phyloP scores from a whole-genome alignment of 176 grass and related monocot genomes.

The Elymus sibiricus region DNA sequence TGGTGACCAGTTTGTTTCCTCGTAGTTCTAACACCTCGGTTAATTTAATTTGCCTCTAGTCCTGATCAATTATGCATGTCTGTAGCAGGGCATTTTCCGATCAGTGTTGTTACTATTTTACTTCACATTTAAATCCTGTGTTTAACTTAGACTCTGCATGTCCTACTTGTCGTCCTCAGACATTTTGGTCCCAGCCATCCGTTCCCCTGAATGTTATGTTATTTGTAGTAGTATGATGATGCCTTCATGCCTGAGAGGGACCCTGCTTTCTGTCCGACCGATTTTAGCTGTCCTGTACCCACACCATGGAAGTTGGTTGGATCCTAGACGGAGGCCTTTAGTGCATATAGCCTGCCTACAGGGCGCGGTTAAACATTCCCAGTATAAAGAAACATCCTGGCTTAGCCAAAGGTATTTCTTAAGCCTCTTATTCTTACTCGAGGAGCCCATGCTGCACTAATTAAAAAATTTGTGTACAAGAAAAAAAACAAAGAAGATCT shows the following conservation, averaged over 20 bases:
- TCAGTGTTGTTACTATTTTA: too few species aligned
- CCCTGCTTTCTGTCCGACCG: neutral
- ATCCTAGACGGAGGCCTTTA: conserved; percentile 30
- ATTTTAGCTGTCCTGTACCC: conserved; percentile 27
- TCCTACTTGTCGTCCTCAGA: neutral
- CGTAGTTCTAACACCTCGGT: neutral
- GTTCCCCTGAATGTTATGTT: conserved; percentile 16
- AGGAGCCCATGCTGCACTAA: neutral
- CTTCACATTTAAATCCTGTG: neutral
- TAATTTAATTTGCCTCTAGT: neutral
- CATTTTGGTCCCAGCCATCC: neutral
- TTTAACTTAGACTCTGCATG: neutral
- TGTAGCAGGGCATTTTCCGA: too few species aligned
- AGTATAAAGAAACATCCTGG: conserved; percentile 12
- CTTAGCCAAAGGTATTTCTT: conserved; percentile 42
- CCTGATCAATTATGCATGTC: too few species aligned
- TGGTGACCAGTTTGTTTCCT: neutral
- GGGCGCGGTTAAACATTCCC: neutral
- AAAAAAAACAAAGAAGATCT: neutral
- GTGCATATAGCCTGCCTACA: conserved; percentile 15
- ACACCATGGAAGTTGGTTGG: conserved; percentile 28
- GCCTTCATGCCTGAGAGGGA: conserved; percentile 27
- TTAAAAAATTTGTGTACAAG: neutral
- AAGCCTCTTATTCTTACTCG: conserved; percentile 10
- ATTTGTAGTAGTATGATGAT: conserved; percentile 37